Evolutionary conservation across 306 rosid genomes (phyloP).

Genomic region (Citrullus amarus): DNA sequence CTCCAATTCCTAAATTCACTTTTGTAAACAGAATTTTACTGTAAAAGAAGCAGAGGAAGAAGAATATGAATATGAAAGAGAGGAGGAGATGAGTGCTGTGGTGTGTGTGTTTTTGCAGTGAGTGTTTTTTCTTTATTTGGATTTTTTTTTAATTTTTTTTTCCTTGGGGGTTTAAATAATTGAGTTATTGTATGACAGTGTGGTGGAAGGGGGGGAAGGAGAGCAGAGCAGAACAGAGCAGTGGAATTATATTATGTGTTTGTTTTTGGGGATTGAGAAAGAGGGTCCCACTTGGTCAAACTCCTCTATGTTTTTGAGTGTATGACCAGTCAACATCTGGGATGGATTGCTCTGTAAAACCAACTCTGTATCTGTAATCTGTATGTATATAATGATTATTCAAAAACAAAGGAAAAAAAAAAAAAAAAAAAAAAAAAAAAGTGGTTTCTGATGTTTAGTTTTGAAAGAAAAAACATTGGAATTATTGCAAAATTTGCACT

Average conservation of each 20-base stretch:
- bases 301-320: background rate
- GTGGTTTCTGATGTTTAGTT: too few relatives aligned
- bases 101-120: background rate
- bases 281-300: constrained; percentile 6
- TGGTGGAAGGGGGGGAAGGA: background rate
- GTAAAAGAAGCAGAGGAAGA: constrained; percentile 9
- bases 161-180: background rate
- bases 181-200: background rate
- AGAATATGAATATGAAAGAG: background rate
- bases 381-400: constrained; percentile 1
- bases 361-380: constrained; percentile 3
- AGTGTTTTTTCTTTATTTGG: background rate
- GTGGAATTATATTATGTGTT: background rate
- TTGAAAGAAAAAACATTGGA: background rate
- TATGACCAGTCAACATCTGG: constrained; percentile 9
- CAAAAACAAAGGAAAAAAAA: background rate
- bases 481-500: background rate
- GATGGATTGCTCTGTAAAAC: constrained; percentile 2
- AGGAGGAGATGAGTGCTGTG: background rate
- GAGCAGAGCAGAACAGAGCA: background rate
- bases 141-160: background rate
- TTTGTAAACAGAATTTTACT: constrained; percentile 2
- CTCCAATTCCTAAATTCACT: background rate
- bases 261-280: constrained; percentile 10
- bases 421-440: too few relatives aligned